phyloP scores from a whole-genome alignment of 169 alveolate species.

The Plasmodium inui region DNA sequence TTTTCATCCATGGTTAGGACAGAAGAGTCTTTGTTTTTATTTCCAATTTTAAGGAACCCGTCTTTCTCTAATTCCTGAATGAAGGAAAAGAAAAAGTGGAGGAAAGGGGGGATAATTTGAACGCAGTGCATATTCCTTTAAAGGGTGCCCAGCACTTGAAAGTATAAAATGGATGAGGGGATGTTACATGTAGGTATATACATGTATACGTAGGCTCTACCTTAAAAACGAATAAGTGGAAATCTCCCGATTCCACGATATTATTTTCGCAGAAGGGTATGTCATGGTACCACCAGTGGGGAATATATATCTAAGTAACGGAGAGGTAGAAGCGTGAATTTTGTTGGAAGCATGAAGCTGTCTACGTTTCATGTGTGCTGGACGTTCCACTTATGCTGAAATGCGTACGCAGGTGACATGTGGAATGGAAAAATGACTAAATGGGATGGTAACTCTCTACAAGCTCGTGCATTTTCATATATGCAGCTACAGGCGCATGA shows the following conservation, averaged over 20 bases:
- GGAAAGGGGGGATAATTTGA: neutral
- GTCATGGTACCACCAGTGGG: constrained; percentile 73
- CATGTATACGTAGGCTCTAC: neutral
- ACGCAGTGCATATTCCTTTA: neutral
- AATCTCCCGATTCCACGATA: constrained; percentile 29
- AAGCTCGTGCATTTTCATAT: neutral
- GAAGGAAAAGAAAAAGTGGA: neutral
- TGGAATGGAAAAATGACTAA: neutral
- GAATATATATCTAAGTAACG: constrained; percentile 48
- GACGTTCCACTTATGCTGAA: neutral
- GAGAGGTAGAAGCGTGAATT: neutral
- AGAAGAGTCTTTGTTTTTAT: constrained; percentile 6
- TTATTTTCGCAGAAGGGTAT: constrained; percentile 37
- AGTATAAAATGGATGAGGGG: neutral
- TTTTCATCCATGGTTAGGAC: constrained; percentile 65
- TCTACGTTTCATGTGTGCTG: neutral
- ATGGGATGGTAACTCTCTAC: neutral
- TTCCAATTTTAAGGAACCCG: constrained; percentile 46
- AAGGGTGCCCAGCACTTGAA: neutral
- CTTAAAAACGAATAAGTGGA: constrained; percentile 42
- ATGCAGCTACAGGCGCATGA: neutral
- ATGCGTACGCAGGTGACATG: neutral
- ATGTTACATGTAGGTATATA: neutral
- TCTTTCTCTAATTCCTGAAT: constrained; percentile 66
- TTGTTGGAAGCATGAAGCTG: neutral